These are phyloP conservation scores for Neurospora africana DNA, from an alignment of 495 filamentous ascomycete genomes.

Conservation along the genomic window DNA sequence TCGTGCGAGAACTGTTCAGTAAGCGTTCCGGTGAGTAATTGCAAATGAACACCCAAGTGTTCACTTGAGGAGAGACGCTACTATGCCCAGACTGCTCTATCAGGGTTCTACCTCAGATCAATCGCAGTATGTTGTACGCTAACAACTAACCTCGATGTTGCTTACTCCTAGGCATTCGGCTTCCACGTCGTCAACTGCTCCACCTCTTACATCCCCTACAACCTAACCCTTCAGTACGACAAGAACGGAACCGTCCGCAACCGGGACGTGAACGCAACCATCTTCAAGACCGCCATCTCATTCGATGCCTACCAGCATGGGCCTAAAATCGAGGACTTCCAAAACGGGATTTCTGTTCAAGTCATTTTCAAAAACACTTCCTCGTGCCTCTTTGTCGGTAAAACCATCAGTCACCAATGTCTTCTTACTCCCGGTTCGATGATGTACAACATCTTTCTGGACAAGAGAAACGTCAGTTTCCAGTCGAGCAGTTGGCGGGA, in stretches of 20 bases:
- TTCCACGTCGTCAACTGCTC: background rate
- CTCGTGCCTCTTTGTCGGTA: background rate
- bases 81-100: too few species aligned
- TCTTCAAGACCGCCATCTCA: background rate
- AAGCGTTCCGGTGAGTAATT: too few species aligned
- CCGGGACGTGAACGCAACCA: background rate
- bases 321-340: background rate
- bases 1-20: too few species aligned
- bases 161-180: background rate
- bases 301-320: background rate
- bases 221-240: background rate
- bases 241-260: background rate
- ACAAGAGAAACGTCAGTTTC: background rate
- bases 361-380: background rate
- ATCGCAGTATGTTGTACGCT: too few species aligned
- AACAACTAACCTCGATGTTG: background rate
- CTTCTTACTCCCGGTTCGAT: background rate
- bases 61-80: too few species aligned
- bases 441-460: background rate
- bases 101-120: too few species aligned
- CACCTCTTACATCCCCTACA: background rate
- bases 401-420: background rate
- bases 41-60: too few species aligned
- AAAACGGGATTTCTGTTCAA: background rate
- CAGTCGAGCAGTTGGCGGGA: background rate